Base-by-base conservation (phyloP, 2,329 filamentous ascomycete species). In the Talaromyces atroroseus region DNA sequence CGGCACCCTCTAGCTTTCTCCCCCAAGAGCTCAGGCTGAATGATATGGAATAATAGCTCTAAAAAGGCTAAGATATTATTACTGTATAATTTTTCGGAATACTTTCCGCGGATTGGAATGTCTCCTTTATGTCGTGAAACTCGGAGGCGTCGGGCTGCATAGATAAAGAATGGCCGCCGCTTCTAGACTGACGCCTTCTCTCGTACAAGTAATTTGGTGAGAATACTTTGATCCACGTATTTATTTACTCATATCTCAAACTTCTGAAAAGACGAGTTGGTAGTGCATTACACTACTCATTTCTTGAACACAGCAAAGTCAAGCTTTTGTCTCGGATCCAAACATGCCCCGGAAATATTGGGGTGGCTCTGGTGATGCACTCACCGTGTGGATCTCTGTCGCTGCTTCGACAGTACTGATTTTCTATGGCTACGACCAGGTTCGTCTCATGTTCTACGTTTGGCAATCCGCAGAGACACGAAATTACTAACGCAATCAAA, bases 361-460 rank as follows among this genome's bases (percentile, higher is more conserved):
- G 49, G 78, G 78, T 59, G 78, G 78, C 34, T 78, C 77, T 44
- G 78, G 78, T 32, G 72, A 78, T 58, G 65, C 69, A 26, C 69
- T 81, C n/a, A 80, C 78, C 0, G 69, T 80, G 16, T 80, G 78
- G 78, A 80, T 81, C 44, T 78, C 75, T 5, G 67, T 80, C 18
- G 77, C 78, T 12, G 76, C 78, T 1, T 76, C 73, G 1, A 80
- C 77, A 0, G 77, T 80, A 4, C 66, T 80, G 21, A 69, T 80
- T 54, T 80, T 80, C 63, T 81, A 80, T 58, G 77, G 74, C 26
- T 76, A 75, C 53, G 71, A 74, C 51, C 72, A 74, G 63, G 69
- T 72, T 60, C 36, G 58, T 58, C 24, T 23, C 26, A 5, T 32
- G 29, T n/a, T n/a, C 4, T 8, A 46, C 2, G 16, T 5, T 23